Base-by-base conservation (phyloP, 1,284 basidiomycete species). In the Dichomitus squalens region DNA sequence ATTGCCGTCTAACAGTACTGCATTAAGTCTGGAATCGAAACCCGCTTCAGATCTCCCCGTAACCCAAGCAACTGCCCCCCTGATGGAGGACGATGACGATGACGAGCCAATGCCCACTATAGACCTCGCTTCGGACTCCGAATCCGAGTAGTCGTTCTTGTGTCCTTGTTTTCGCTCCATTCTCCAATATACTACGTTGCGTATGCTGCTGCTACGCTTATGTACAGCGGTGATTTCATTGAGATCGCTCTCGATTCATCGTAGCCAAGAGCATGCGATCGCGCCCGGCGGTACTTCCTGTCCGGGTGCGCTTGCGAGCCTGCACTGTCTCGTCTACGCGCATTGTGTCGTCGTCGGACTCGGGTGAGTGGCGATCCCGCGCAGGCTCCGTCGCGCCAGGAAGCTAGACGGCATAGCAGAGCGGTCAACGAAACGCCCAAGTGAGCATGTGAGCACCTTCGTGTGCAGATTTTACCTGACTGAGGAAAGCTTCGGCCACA, bases 61-160 rank as follows among this genome's bases (percentile, higher is more conserved):
- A 33, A 21, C 52, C 29, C 50, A 44, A 9, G 48, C 25, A 31
- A 8, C 34, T 4, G 20, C 68, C 63, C 52, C 55, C 18, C 60
- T 69, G 31, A 72, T 72, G 20, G 76, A 75, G 23, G 73, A 73
- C 3, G 82, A 79, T 21, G 79, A 81, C 41, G 79, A 82, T 6
- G 79, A 81, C 60, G 82, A 82, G 67, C 77, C 75, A 25, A 78
- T 87, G 64, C 85, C 86, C 1, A 65, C 72, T 33, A 81, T 85
- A 23, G 74, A 84, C 63, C 64, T 82, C 65, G 78, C 70, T 50
- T 84, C 83, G 6, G 82, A 84, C 61, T 82, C 77, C 20, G 73
- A 75, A 29, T 61, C 51, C 53, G 68, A 67, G 14, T 66, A 58
- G 51, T 34, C 29, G 38, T 16, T 21, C 6, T 44, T 29, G 25